Percentiles rank a stretch among this genome's conserved stretches.
Evolutionary conservation across 345 rosid species (phyloP).

Genomic region (Moricandia moricandioides): DNA sequence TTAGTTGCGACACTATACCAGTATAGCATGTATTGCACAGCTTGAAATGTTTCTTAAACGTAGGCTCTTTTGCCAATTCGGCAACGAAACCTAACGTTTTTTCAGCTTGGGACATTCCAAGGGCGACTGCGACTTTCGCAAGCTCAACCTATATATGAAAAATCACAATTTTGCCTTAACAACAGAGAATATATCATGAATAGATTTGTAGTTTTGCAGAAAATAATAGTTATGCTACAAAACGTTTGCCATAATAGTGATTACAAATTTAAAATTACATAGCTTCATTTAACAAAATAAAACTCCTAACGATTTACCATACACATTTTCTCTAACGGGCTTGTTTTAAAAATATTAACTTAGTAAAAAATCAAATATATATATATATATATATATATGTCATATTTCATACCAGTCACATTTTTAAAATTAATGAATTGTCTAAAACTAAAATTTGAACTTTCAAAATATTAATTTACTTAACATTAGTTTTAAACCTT

Average conservation of each 20-base stretch:
- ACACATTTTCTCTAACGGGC: background rate
- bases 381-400: too few species aligned
- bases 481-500: too few species aligned
- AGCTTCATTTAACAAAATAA: background rate
- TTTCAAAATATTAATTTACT: too few species aligned
- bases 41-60: background rate
- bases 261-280: background rate
- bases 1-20: background rate
- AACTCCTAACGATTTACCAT: background rate
- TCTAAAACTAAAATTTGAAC: background rate
- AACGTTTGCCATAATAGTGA: background rate
- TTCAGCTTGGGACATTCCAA: background rate
- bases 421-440: background rate
- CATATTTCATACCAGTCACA: background rate
- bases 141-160: background rate
- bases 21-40: background rate
- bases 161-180: background rate
- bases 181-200: too few species aligned
- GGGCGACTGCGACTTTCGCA: background rate
- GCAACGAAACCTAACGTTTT: background rate
- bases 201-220: background rate
- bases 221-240: background rate
- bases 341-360: background rate
- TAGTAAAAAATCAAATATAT: too few species aligned
- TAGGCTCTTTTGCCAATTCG: background rate